These are phyloP conservation scores for Ajuga chamaepitys DNA, from an alignment of 257 asterid species.

Conservation along the genomic window DNA sequence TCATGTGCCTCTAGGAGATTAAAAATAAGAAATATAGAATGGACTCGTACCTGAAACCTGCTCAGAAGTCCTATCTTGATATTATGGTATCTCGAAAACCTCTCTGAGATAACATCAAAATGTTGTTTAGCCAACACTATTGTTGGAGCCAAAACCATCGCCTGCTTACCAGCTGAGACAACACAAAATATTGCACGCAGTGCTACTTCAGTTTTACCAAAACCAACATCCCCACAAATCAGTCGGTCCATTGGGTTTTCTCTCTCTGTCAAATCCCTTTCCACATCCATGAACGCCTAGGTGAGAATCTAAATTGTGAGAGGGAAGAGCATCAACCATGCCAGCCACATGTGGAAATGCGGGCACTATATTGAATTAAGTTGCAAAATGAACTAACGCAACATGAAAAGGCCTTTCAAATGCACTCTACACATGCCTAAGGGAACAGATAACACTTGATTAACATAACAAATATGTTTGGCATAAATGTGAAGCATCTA, in stretches of 20 bases:
- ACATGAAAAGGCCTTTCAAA: background rate
- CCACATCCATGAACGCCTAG: slow-evolving; percentile 91
- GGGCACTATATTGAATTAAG: background rate
- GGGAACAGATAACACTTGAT: slow-evolving; percentile 14
- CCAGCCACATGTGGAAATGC: slow-evolving; percentile 9
- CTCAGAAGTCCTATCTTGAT: slow-evolving; percentile 78
- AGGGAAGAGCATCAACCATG: slow-evolving; percentile 28
- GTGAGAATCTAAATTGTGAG: slow-evolving; percentile 41
- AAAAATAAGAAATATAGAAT: background rate
- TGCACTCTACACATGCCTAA: background rate
- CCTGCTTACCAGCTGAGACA: slow-evolving; percentile 83
- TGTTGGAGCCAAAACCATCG: slow-evolving; percentile 95
- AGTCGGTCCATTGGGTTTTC: slow-evolving; percentile 94
- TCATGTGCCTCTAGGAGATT: slow-evolving; percentile 2
- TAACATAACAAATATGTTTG: background rate
- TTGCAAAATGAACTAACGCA: background rate
- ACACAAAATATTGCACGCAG: slow-evolving; percentile 93
- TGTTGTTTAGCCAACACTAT: slow-evolving; percentile 96
- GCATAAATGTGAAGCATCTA: slow-evolving; percentile 1
- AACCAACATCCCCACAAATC: slow-evolving; percentile 99
- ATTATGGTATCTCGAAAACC: slow-evolving; percentile 63
- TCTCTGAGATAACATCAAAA: slow-evolving; percentile 75
- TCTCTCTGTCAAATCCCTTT: slow-evolving; percentile 81
- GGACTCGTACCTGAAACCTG: slow-evolving; percentile 83
- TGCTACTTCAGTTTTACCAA: slow-evolving; percentile 99